phyloP scores from a whole-genome alignment of 1,284 basidiomycete species.

The Rhizoctonia solani region DNA sequence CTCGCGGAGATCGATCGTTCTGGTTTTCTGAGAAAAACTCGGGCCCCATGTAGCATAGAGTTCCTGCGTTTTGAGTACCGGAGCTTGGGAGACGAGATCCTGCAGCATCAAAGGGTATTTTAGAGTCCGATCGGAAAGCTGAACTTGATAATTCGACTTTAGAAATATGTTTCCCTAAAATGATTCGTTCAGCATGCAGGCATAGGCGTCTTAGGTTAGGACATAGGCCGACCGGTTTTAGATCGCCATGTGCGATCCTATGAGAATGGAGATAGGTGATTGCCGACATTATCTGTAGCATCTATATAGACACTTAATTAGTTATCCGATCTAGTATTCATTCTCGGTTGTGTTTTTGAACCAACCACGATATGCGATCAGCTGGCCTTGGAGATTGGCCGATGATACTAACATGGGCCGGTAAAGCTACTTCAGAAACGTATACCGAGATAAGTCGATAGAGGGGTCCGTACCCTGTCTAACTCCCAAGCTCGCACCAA shows the following conservation, averaged over 20 bases:
- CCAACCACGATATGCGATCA: conserved; percentile 30
- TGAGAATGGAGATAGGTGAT: conserved; percentile 9
- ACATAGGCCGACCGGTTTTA: conserved; percentile 15
- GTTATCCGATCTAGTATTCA: not conserved
- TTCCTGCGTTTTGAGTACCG: not conserved
- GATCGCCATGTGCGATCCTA: conserved; percentile 17
- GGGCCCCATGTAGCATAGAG: conserved; percentile 22
- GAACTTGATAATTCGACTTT: conserved; percentile 16
- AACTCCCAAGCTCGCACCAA: conserved; percentile 24
- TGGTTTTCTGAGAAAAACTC: not conserved
- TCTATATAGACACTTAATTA: not conserved
- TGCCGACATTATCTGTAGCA: conserved; percentile 16
- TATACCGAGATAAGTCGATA: no score
- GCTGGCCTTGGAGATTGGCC: not conserved
- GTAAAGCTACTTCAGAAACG: no score
- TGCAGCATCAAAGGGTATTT: conserved; percentile 4
- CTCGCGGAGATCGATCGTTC: not conserved
- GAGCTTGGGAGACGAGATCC: conserved; percentile 12
- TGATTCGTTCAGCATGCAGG: no score
- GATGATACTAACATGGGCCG: no score
- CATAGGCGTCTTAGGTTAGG: not conserved
- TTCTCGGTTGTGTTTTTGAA: no score
- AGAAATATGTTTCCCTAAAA: conserved; percentile 24
- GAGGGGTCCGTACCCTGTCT: not conserved
- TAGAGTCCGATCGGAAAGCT: conserved; percentile 17